phyloP scores from a whole-genome alignment of 2,329 filamentous ascomycete genomes.

The Magnaporthiopsis rhizophila region DNA sequence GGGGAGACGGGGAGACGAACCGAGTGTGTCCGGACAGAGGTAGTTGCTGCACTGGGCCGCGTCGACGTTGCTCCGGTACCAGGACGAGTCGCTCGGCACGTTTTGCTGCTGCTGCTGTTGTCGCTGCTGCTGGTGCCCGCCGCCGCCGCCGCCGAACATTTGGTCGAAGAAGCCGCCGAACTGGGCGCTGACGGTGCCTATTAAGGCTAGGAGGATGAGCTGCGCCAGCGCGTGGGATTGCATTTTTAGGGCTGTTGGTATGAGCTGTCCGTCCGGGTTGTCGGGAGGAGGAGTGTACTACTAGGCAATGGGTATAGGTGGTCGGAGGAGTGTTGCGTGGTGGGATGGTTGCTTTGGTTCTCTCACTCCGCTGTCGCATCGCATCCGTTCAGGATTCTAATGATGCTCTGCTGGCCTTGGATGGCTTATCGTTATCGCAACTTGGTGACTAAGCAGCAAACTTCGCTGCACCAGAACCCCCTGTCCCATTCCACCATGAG shows the following conservation, averaged over 20 bases:
- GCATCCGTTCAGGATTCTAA: neutral
- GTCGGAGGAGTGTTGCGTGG: neutral
- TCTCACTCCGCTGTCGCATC: too few relatives aligned
- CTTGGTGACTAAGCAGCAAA: constrained; percentile 9
- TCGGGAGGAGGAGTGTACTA: too few relatives aligned
- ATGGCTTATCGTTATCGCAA: constrained; percentile 10
- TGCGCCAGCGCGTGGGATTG: constrained; percentile 18
- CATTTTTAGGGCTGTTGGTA: constrained; percentile 17
- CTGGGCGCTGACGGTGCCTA: constrained; percentile 62
- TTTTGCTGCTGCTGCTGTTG: constrained; percentile 61
- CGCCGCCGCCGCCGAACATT: constrained; percentile 70
- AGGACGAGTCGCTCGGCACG: constrained; percentile 71
- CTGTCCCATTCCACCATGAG: neutral
- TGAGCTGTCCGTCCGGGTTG: too few relatives aligned
- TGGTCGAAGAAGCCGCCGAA: constrained; percentile 93
- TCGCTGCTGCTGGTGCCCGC: constrained; percentile 39
- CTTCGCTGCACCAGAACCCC: neutral
- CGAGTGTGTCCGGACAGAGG: constrained; percentile 84
- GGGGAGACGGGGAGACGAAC: constrained; percentile 18
- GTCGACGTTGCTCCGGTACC: constrained; percentile 48
- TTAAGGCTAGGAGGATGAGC: constrained; percentile 48
- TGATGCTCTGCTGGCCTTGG: neutral
- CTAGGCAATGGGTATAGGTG: neutral
- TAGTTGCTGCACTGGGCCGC: constrained; percentile 85
- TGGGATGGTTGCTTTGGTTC: neutral